Base-by-base conservation (phyloP, 495 filamentous ascomycete genomes). In the Amphirosellinia nigrospora region DNA sequence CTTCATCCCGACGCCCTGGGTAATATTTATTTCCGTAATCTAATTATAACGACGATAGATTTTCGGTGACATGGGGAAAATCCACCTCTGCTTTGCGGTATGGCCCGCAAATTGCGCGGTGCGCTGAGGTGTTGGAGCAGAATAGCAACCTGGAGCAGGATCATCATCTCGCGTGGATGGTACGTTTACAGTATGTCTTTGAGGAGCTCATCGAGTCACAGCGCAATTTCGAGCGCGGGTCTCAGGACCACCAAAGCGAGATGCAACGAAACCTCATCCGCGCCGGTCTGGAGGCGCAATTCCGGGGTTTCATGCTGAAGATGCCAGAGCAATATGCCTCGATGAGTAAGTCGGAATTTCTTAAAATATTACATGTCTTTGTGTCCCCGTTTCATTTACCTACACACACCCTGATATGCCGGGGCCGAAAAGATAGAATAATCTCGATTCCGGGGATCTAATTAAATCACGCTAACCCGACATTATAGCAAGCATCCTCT, bases 241-340 rank as follows among this genome's bases (percentile, higher is more conserved):
- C 70, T 10, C 58, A 65, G 19, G 68, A 63, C 45, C 60, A 65
- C 34, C 72, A 79, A 66, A 78, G 63, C 67, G 77, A 80, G 45
- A 75, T 78, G 66, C 81, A 85, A 36, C 80, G 72, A 66, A 66
- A 74, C 10, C 76, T 84, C 39, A 78, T 84, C 45, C 71, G 82
- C 45, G 71, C 76, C 9, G 82, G 82, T 19, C 81, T 85, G 56
- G 82, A 82, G 64, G 74, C 76, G 19, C 80, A 84, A 61, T 69
- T 82, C 8, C 68, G 67, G 26, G 79, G 82, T 21, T 83, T 80
- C 70, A 76, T 81, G 50, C 43, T 56, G n/a, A 68, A 60, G n/a
- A 81, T 85, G 36, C 71, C 76, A 8, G 61, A 74, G 7, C 2
- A 64, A 19, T 70, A 46, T 26, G 60, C 60, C 9, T 56, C 59